These are phyloP conservation scores for Hypericum androsaemum DNA, from an alignment of 345 rosid genomes.

Conservation along the genomic window DNA sequence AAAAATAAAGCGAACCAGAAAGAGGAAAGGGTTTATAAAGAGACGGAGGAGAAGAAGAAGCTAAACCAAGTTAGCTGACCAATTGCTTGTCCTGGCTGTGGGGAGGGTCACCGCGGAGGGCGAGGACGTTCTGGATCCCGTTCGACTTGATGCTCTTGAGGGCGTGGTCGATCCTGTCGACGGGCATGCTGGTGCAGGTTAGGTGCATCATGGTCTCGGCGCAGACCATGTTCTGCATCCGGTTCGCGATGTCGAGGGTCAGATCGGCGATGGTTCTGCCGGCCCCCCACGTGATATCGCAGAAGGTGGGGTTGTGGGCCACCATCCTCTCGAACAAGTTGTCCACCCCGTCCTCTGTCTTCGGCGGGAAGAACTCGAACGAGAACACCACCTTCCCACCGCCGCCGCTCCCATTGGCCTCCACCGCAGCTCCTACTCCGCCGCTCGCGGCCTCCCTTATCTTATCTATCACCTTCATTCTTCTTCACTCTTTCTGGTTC, in stretches of 20 bases:
- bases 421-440: slow-evolving; percentile 11
- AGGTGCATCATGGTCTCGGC: slow-evolving; percentile 99
- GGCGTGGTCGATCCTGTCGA: slow-evolving; percentile 87
- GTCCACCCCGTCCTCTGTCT: slow-evolving; percentile 95
- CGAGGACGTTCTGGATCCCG: slow-evolving; percentile 95
- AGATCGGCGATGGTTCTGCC: slow-evolving; percentile 97
- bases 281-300: slow-evolving; percentile 99
- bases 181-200: slow-evolving; percentile 96
- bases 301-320: too few relatives aligned
- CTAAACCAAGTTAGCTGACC: too few relatives aligned
- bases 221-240: slow-evolving; percentile 92
- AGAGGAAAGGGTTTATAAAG: too few relatives aligned
- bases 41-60: too few relatives aligned
- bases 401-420: slow-evolving; percentile 3
- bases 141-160: slow-evolving; percentile 67
- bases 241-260: slow-evolving; percentile 81
- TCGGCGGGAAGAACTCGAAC: too few relatives aligned
- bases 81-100: slow-evolving; percentile 94
- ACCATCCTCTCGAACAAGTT: slow-evolving; percentile 95
- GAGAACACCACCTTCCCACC: slow-evolving; percentile 58
- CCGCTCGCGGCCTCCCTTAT: slow-evolving; percentile 28
- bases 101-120: slow-evolving; percentile 96
- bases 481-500: too few relatives aligned
- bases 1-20: too few relatives aligned
- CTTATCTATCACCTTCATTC: slow-evolving; percentile 89